These are phyloP conservation scores for Pythium brassicae DNA, from an alignment of 352 stramenopile genomes.

Conservation along the genomic window DNA sequence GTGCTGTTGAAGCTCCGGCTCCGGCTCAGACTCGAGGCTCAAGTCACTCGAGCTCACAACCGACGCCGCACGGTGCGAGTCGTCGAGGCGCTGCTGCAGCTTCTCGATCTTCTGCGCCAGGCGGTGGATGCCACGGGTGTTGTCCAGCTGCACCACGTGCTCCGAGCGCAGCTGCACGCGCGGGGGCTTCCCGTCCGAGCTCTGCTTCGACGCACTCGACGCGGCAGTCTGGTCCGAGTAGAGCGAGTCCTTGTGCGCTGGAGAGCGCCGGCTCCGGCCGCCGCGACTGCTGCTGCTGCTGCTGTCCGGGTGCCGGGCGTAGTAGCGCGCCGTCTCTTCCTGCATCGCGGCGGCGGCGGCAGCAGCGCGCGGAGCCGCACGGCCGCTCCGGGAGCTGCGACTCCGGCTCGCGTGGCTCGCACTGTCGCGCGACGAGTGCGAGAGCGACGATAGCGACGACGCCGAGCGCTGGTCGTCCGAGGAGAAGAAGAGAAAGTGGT, in stretches of 20 bases:
- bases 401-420: slow-evolving; percentile 1
- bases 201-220: slow-evolving; percentile 15
- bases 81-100: slow-evolving; percentile 39
- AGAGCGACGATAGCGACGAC: slow-evolving; percentile 9
- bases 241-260: slow-evolving; percentile 14
- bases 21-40: slow-evolving; percentile 22
- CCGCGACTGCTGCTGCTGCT: slow-evolving; percentile 2
- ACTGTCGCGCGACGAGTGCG: slow-evolving; percentile 8
- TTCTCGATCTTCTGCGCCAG: slow-evolving; percentile 44
- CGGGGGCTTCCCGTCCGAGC: slow-evolving; percentile 6
- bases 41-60: slow-evolving; percentile 15
- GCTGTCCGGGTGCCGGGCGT: neutral
- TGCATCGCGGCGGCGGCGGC: neutral
- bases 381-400: neutral
- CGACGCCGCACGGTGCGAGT: slow-evolving; percentile 21
- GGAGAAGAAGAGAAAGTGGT: slow-evolving; percentile 6
- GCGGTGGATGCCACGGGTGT: slow-evolving; percentile 35
- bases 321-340: neutral
- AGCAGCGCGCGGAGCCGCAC: neutral
- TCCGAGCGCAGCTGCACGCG: slow-evolving; percentile 1
- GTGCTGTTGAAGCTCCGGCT: slow-evolving; percentile 19
- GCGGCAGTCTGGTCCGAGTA: slow-evolving; percentile 13
- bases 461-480: slow-evolving; percentile 6
- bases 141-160: slow-evolving; percentile 27
- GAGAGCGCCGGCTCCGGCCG: slow-evolving; percentile 1